Evolutionary conservation across 768 basidiomycete genomes (phyloP), one percentile per base, ranked within the genome.

Genomic region (Boletus rex-veris): DNA sequence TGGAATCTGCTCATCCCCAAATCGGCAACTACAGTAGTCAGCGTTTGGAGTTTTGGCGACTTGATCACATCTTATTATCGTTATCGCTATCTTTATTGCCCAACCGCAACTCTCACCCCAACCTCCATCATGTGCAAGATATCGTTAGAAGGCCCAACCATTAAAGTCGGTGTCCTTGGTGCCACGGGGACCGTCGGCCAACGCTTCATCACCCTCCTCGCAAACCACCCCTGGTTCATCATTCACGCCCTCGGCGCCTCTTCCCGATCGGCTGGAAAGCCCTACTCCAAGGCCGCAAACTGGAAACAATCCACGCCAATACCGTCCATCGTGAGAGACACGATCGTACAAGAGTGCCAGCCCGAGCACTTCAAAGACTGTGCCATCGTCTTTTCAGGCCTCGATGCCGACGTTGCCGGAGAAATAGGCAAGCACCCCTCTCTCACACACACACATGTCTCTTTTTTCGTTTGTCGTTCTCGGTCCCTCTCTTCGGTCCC

Each of bases 121-220:
- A 15, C 39, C 42, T 7, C 21, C 45, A 63, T 14, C 55, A 69
- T 70, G 64, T 67, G 37, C 50, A 61, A 26, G 43, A 49, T 43
- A 33, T 16, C 41, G 2, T 12, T 57, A 35, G 66, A 70, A 9
- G 53, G 54, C 0, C 58, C 54, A 7, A 5, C 61, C 4, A 64
- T 77, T 58, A 76, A 73, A 41, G 89, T 95, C 54, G 92, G 90
- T 55, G 75, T 95, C 44, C 77, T 94, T 9, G 92, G 92, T 31
- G 92, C 92, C 1, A 95, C 92, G 0, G 92, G 96, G 53, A 97
- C 92, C 44, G 96, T 98, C 45, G 95, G 96, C 21, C 96, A 98
- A 72, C 83, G 94, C 38, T 99, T 98, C 71, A 89, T 98, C 71
- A 79, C 84, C 46, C 84, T 98, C 45, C 86, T 99, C 45, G 77